Conservation (phyloP, 2,329 filamentous ascomycete species). For the Aspergillus cejpii region DNA sequence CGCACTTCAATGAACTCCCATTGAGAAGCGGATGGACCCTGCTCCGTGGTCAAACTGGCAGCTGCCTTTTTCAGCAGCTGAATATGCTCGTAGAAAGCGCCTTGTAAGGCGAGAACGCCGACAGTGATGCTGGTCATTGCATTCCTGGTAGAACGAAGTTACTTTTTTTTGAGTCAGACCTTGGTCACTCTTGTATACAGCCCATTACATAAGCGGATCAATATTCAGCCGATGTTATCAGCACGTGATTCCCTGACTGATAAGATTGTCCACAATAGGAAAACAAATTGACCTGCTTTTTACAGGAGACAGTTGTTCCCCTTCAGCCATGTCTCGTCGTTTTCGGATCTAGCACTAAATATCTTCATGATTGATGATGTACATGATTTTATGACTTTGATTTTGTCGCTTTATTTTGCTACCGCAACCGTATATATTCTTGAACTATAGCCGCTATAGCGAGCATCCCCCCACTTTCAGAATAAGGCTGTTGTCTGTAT, state of each 20-base stretch:
- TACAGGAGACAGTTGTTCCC: background rate
- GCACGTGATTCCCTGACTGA: conserved; percentile 15
- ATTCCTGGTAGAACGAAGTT: conserved; percentile 4
- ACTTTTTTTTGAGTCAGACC: conserved; percentile 12
- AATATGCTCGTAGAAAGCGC: conserved; percentile 86
- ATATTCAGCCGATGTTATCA: conserved; percentile 15
- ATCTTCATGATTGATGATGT: background rate
- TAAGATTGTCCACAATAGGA: background rate
- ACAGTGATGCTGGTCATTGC: conserved; percentile 44
- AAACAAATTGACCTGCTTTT: too few relatives aligned
- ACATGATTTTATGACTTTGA: background rate
- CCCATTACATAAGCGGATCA: conserved; percentile 8
- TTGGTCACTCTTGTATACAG: conserved; percentile 5
- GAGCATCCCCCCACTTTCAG: background rate
- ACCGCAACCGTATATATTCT: background rate
- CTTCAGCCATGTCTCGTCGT: background rate
- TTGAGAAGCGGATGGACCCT: conserved; percentile 17
- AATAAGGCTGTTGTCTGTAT: background rate
- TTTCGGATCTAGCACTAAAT: background rate
- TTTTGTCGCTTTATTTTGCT: background rate
- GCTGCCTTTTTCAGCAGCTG: conserved; percentile 65
- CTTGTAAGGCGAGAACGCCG: conserved; percentile 72
- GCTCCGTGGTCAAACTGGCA: conserved; percentile 36
- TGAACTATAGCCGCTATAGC: background rate
- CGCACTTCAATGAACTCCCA: conserved; percentile 73